Conservation (phyloP, 805 yeast species). For the Maudiozyma serrabonitensis region DNA sequence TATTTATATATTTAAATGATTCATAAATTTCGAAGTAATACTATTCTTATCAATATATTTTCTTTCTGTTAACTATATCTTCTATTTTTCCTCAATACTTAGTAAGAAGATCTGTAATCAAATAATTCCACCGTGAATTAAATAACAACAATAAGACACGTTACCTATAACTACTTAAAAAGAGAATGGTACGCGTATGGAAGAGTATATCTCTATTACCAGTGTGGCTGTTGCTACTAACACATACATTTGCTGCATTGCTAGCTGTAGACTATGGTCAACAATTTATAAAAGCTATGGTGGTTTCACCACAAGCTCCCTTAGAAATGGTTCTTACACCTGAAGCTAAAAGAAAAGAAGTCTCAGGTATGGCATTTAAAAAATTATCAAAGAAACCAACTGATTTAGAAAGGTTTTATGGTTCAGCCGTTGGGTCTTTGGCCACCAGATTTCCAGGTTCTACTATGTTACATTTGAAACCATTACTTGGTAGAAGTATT, state of each 20-base stretch:
- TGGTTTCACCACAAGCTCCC: slow-evolving; percentile 84
- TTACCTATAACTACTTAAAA: not conserved
- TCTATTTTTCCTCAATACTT: too few species aligned
- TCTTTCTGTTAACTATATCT: too few species aligned
- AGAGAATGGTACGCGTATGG: slow-evolving; percentile 1
- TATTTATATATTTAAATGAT: too few species aligned
- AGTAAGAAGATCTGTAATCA: too few species aligned
- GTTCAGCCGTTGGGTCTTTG: slow-evolving; percentile 60
- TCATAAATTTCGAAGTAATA: too few species aligned
- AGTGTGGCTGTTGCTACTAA: not conserved
- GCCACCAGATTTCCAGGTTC: slow-evolving; percentile 66
- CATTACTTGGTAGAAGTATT: slow-evolving; percentile 52
- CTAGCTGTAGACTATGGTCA: slow-evolving; percentile 87
- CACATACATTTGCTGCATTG: slow-evolving; percentile 37
- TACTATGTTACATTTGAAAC: slow-evolving; percentile 58
- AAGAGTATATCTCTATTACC: not conserved
- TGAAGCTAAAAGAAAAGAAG: slow-evolving; percentile 86
- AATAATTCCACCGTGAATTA: too few species aligned
- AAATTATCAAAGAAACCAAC: slow-evolving; percentile 25
- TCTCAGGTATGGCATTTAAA: slow-evolving; percentile 64
- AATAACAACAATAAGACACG: not conserved
- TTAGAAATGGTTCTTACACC: slow-evolving; percentile 82
- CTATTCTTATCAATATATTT: too few species aligned
- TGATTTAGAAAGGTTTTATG: slow-evolving; percentile 63
- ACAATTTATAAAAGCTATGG: slow-evolving; percentile 74